Evolutionary conservation across 139 green algal genomes (phyloP).

Genomic region (Chlorella sp.): DNA sequence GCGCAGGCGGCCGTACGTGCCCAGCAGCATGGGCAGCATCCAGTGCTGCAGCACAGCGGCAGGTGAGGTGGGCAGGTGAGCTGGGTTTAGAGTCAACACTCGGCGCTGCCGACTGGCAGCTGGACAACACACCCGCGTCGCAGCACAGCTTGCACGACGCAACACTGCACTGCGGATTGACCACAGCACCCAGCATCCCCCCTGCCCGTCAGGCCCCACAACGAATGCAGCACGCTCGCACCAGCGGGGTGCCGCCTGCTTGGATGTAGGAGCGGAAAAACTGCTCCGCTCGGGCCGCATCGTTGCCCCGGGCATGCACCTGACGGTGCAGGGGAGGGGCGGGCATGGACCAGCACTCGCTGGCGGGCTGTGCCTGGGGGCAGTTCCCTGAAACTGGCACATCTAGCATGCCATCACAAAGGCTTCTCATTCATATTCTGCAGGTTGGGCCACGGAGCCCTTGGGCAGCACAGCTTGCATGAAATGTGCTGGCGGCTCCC

Average conservation of each 20-base stretch:
- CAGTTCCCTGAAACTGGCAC: too few species aligned
- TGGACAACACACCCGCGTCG: not conserved
- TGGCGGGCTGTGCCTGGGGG: not conserved
- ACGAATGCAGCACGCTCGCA: not conserved
- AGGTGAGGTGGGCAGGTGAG: not conserved
- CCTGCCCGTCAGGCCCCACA: too few species aligned
- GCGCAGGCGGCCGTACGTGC: conserved; percentile 22
- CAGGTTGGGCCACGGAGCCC: not conserved
- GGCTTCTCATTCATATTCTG: too few species aligned
- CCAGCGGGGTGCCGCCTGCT: not conserved
- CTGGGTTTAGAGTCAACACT: not conserved
- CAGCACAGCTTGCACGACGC: not conserved
- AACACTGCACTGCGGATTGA: not conserved
- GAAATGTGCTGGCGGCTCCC: not conserved
- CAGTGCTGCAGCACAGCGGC: not conserved
- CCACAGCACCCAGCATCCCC: not conserved
- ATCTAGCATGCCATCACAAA: not conserved
- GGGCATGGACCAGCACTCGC: not conserved
- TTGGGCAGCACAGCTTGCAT: not conserved
- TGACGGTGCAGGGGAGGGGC: not conserved
- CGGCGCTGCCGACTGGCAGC: not conserved
- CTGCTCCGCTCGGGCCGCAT: not conserved
- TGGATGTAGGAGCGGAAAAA: not conserved
- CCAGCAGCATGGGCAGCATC: conserved; percentile 25
- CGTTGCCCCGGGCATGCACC: not conserved